Evolutionary conservation across 495 filamentous ascomycete species (phyloP).

Genomic region (Xylaria palmicola): DNA sequence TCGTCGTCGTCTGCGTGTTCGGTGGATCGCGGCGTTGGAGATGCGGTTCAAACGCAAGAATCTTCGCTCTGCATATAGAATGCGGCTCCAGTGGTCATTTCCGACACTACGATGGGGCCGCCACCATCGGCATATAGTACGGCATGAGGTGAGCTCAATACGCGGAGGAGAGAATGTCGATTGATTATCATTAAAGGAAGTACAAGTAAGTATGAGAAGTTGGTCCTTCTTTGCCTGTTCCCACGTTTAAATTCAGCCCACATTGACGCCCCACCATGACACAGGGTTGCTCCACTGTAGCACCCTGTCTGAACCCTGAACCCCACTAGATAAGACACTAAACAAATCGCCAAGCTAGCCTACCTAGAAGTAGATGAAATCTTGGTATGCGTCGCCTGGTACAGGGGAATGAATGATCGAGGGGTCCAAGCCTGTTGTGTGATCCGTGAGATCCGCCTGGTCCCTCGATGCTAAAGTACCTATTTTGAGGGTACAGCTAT

Average conservation of each 20-base stretch:
- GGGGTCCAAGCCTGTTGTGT: background rate
- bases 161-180: background rate
- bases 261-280: background rate
- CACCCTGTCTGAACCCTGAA: background rate
- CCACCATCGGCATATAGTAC: background rate
- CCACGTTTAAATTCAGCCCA: background rate
- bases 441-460: background rate
- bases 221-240: background rate
- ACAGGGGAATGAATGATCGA: background rate
- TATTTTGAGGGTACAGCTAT: background rate
- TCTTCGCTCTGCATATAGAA: background rate
- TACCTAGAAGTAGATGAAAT: too few species aligned
- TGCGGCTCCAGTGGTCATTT: background rate
- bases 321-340: background rate
- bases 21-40: background rate
- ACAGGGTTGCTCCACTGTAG: background rate
- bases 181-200: conserved; percentile 1
- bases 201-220: too few species aligned
- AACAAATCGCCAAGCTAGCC: too few species aligned
- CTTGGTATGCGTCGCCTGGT: background rate
- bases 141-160: background rate
- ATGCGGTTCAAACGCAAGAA: too few species aligned
- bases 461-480: background rate
- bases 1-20: background rate
- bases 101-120: background rate